Base-by-base conservation (phyloP, 2,329 filamentous ascomycete species). In the Elsinoe batatas region DNA sequence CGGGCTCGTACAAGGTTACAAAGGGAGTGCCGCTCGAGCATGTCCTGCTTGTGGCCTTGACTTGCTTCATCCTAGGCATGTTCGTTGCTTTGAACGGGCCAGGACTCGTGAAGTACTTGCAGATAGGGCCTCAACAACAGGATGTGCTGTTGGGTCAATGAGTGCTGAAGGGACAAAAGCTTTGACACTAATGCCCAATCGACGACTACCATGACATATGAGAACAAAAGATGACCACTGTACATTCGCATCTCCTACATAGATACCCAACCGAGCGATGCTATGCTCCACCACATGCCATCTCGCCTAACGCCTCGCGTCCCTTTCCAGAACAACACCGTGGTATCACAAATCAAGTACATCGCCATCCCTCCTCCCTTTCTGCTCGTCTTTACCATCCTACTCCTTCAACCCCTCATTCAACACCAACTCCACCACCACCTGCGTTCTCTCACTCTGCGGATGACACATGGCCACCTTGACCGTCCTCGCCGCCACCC, bases 391-490 rank as follows among this genome's bases (percentile, higher is more conserved):
- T 26, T 37, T 15, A 3, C 36, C 36, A 3, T 53, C 20, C 33
- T 36, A 60, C 58, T 70, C 68, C 62, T 67, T 69, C 64, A 68
- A 63, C 40, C 88, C 91, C 65, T 95, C 88, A 69, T 97, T 97
- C 63, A 97, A 79, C 61, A 95, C 74, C 79, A 98, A 79, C 74
- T 98, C 93, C 60, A 97, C 76, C 60, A 98, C 84, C 61, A 98
- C 83, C 74, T 96, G 91, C 65, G 83, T 85, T 53, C 87, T 83
- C 58, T 88, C 81, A 60, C 87, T 77, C 71, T 95, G 88, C 0
- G 93, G 93, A 73, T 98, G 93, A 66, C 89, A 88, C 88, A 98
- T 91, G 64, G 85, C 86, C 63, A 98, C 82, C 79, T 98, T 98
- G 64, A 97, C 85, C 1, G 88, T 95, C 55, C 88, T 81, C 61